Percentiles rank a stretch among this genome's conserved stretches.
phyloP scores from a whole-genome alignment of 2,329 filamentous ascomycete species.

The Fusarium sp. region DNA sequence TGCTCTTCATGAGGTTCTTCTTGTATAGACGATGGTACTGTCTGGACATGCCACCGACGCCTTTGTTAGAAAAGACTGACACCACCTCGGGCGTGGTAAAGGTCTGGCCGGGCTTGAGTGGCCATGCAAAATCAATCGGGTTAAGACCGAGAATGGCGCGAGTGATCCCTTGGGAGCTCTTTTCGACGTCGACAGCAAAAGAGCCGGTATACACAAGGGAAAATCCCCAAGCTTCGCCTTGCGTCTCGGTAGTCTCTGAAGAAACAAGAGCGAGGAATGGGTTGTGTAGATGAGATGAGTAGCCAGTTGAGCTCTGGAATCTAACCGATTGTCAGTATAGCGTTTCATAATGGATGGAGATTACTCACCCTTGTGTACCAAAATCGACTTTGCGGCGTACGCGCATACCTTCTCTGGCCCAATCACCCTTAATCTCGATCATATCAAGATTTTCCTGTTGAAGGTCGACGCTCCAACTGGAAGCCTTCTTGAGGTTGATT shows the following conservation, averaged over 20 bases:
- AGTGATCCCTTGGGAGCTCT: slow-evolving; percentile 71
- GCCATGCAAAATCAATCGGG: slow-evolving; percentile 70
- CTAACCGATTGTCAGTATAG: slow-evolving; percentile 49
- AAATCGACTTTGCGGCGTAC: slow-evolving; percentile 68
- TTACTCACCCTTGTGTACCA: slow-evolving; percentile 65
- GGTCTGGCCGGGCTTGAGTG: slow-evolving; percentile 66
- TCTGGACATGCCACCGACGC: slow-evolving; percentile 73
- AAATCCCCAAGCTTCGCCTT: slow-evolving; percentile 74
- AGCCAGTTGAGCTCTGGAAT: slow-evolving; percentile 72
- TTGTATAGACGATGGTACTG: slow-evolving; percentile 72
- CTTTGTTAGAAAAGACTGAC: slow-evolving; percentile 69
- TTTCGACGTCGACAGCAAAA: slow-evolving; percentile 71
- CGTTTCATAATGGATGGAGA: rapidly evolving
- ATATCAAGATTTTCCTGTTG: slow-evolving; percentile 73
- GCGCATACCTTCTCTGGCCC: slow-evolving; percentile 70
- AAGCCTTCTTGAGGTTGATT: slow-evolving; percentile 67
- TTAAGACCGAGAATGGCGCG: slow-evolving; percentile 73
- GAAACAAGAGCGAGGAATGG: slow-evolving; percentile 71
- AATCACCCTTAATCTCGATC: slow-evolving; percentile 72
- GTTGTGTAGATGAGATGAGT: slow-evolving; percentile 74
- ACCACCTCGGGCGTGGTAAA: slow-evolving; percentile 74
- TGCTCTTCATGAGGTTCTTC: slow-evolving; percentile 70
- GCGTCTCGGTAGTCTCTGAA: slow-evolving; percentile 69
- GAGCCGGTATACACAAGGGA: slow-evolving; percentile 75
- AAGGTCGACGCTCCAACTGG: slow-evolving; percentile 73